These are phyloP conservation scores for Fistulinella cinereoalba DNA, from an alignment of 1,284 basidiomycete species.

Conservation along the genomic window DNA sequence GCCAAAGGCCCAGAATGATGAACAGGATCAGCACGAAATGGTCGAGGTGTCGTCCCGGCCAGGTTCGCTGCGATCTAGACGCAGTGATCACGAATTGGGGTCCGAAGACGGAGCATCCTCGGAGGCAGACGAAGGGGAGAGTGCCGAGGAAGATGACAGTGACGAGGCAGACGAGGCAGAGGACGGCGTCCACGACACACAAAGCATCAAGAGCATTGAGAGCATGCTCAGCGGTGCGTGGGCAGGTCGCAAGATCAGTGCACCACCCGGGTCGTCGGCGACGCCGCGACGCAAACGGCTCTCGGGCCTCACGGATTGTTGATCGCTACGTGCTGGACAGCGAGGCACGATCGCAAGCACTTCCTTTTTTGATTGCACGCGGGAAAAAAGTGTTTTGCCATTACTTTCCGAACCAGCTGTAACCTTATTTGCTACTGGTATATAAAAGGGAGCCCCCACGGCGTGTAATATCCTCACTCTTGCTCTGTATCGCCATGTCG, in stretches of 20 bases:
- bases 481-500: conserved; percentile 7
- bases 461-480: no score
- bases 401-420: no score
- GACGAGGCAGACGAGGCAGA: conserved; percentile 30
- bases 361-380: no score
- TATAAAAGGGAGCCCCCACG: no score
- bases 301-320: conserved; percentile 59
- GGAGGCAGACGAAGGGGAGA: conserved; percentile 19
- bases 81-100: conserved; percentile 35
- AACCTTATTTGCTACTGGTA: no score
- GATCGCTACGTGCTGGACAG: no score
- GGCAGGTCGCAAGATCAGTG: background rate
- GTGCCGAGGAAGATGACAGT: conserved; percentile 34
- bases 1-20: conserved; percentile 40
- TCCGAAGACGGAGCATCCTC: conserved; percentile 36
- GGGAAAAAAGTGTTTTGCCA: no score
- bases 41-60: conserved; percentile 58
- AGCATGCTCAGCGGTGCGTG: conserved; percentile 66
- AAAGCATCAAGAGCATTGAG: conserved; percentile 79
- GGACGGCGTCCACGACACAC: conserved; percentile 48
- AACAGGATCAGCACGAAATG: conserved; percentile 59
- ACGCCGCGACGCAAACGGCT: conserved; percentile 43
- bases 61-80: conserved; percentile 45
- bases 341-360: no score
- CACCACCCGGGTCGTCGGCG: background rate